Base-by-base conservation (phyloP, 352 stramenopile species). In the Globisporangium camurandrum region DNA sequence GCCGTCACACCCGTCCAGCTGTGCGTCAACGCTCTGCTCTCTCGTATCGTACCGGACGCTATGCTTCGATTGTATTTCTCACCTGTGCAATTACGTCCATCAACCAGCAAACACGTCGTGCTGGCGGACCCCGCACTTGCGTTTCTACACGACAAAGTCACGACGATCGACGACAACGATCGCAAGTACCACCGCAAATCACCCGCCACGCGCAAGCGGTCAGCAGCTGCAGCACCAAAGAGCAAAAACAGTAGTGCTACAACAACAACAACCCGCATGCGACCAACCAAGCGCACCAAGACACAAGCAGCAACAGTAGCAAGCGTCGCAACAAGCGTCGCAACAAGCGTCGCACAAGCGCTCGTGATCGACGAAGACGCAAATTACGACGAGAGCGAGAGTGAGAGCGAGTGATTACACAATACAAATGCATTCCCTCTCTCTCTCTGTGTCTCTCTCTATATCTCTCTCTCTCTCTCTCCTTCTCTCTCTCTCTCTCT, bases 361-460 rank as follows among this genome's bases (percentile, higher is more conserved):
- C 37, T 75, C 39, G 39, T 60, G 14, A 75, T 89, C 42, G 65
- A 80, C 24, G 75, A 89, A 42, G 78, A 89, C 49, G 74, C 85
- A 24, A 54, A 86, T 52, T 88, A 89, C 44, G 78, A 90, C 40
- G 75, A 81, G 46, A 90, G 78, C 47, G 78, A 87, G 46, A 28
- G 23, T 20, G 8, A 14, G 27, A 4, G 22, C 22, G 23, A 11
- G 16, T 24, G 37, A 39, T 23, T 11, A 34, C 30, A 11, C 30
- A 11, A 34, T 7, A 11, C 11, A 34, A 11, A 34, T 11, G 30
- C 30, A 34, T 11, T 12, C 30, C 7, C 30, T 34, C 11, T 34
- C n/a, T 34, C 30, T 12, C 7, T 34, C 30, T 7, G 30, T 11
- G 30, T 11, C 30, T 11, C 11, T 34, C 7, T 11, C 11, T 34